phyloP scores from a whole-genome alignment of 2,329 filamentous ascomycete species.

The Madurella fahalii region DNA sequence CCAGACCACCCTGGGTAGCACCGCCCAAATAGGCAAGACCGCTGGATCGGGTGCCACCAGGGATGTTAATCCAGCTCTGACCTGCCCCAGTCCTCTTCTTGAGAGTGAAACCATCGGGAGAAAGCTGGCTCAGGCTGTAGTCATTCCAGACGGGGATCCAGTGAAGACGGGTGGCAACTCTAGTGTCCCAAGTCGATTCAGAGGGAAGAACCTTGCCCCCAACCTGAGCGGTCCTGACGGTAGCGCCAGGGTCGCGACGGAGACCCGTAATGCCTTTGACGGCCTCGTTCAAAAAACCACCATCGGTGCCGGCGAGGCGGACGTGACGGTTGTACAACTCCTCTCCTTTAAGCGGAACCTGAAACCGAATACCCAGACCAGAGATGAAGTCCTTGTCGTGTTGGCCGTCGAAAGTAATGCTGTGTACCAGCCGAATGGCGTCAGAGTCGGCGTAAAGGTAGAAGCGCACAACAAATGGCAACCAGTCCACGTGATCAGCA shows the following conservation, averaged over 20 bases:
- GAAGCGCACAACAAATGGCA: slow-evolving; percentile 53
- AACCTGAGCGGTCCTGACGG: slow-evolving; percentile 47
- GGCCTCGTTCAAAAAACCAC: slow-evolving; percentile 53
- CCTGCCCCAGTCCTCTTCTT: slow-evolving; percentile 57
- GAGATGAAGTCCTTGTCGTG: slow-evolving; percentile 48
- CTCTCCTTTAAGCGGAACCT: slow-evolving; percentile 49
- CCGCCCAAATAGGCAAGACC: slow-evolving; percentile 58
- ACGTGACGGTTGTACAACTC: slow-evolving; percentile 57
- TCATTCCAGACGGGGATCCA: slow-evolving; percentile 59
- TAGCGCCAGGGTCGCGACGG: slow-evolving; percentile 48
- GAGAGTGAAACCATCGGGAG: slow-evolving; percentile 56
- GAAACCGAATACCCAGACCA: slow-evolving; percentile 52
- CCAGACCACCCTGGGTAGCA: slow-evolving; percentile 54
- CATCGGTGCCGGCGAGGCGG: slow-evolving; percentile 50
- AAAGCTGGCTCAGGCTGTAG: slow-evolving; percentile 54
- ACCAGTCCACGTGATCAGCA: slow-evolving; percentile 42
- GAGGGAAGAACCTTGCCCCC: slow-evolving; percentile 43
- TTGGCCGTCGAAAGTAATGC: slow-evolving; percentile 51
- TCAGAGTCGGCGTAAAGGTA: slow-evolving; percentile 57
- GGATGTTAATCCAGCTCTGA: slow-evolving; percentile 55
- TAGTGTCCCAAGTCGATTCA: slow-evolving; percentile 43
- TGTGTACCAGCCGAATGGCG: slow-evolving; percentile 52
- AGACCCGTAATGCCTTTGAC: slow-evolving; percentile 58
- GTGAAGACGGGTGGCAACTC: slow-evolving; percentile 43
- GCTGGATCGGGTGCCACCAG: slow-evolving; percentile 51